phyloP scores from a whole-genome alignment of 1,139 yeast genomes.

The Pichia sp. region DNA sequence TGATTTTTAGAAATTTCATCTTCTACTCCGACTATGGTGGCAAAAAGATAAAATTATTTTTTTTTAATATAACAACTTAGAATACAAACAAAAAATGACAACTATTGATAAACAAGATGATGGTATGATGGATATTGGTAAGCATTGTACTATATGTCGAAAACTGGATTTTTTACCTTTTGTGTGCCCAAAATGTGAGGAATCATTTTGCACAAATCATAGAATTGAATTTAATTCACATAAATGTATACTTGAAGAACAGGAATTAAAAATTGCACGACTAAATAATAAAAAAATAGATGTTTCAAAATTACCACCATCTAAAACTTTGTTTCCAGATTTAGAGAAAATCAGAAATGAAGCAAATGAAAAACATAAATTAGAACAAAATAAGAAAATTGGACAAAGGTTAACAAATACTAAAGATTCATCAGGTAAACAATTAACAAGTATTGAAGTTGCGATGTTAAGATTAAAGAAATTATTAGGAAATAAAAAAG shows the following conservation, averaged over 20 bases:
- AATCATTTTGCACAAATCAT: constrained; percentile 55
- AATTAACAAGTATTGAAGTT: constrained; percentile 13
- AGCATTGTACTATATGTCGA: constrained; percentile 58
- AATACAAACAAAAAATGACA: constrained; percentile 6
- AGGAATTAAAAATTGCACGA: constrained; percentile 12
- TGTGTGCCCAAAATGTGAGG: constrained; percentile 50
- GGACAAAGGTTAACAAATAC: constrained; percentile 14
- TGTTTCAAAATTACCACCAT: constrained; percentile 19
- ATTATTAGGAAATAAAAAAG: constrained; percentile 7
- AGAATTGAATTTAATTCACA: constrained; percentile 30
- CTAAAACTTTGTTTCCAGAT: constrained; percentile 51
- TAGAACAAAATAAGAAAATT: constrained; percentile 4
- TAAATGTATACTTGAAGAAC: constrained; percentile 16
- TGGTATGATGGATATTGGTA: constrained; percentile 57
- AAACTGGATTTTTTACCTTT: constrained; percentile 67
- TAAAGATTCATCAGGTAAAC: constrained; percentile 12
- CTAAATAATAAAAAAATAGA: constrained; percentile 5
- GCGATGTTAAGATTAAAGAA: constrained; percentile 17
- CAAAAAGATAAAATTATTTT: not conserved
- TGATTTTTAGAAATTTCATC: no score
- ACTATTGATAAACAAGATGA: constrained; percentile 12
- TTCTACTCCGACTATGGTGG: not conserved
- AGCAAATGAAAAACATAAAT: constrained; percentile 17
- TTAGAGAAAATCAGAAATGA: constrained; percentile 40
- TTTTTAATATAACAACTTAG: not conserved